Evolutionary conservation across 2,329 filamentous ascomycete genomes (phyloP), one percentile per base, ranked within the genome.

Genomic region (Aspergillus sp.): DNA sequence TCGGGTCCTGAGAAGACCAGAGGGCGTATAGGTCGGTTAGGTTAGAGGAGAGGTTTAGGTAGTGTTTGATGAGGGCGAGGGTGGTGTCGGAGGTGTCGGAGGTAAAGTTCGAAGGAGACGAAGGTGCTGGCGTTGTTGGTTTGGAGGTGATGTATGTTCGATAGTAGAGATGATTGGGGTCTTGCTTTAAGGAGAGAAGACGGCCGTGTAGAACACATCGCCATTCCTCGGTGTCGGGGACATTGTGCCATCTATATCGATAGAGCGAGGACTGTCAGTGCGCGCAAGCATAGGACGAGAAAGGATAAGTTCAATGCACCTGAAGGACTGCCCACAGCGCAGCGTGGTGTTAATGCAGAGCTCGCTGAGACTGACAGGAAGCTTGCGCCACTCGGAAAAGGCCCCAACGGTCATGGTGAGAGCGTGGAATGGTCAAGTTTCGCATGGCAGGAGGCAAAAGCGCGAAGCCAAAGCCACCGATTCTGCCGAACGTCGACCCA

Each of bases 291-390:
- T 54, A n/a, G 32, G 20, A 29, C 6, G 10, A 31, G 24, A 36
- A 24, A 12, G 24, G 22, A 52, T 36, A 45, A 16, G 55, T 63
- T 47, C 24, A 50, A 64, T 65, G 60, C 75, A 86, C 85, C 86
- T 80, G 67, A 99, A 99, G 0, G 94, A 96, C 75, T 99, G 95
- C 3, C 95, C 95, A 74, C 95, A 99, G 63, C 94, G 88, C 36
- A 99, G 81, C 0, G 92, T 96, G 0, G 94, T 99, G 69, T 96
- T 92, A 65, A 99, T 92, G 73, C 92, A 97, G 4, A 99, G 85
- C 73, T 99, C 95, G 4, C 88, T 85, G 36, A 96, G 79, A 61
- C 83, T 90, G 46, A 97, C 80, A 24, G 95, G 92, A 66, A 99
- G 79, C 79, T 91, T 96, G 65, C 87, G 87, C 95, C 95, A 99